Evolutionary conservation across 495 filamentous ascomycete species (phyloP).

Genomic region (Articulospora tetracladia): DNA sequence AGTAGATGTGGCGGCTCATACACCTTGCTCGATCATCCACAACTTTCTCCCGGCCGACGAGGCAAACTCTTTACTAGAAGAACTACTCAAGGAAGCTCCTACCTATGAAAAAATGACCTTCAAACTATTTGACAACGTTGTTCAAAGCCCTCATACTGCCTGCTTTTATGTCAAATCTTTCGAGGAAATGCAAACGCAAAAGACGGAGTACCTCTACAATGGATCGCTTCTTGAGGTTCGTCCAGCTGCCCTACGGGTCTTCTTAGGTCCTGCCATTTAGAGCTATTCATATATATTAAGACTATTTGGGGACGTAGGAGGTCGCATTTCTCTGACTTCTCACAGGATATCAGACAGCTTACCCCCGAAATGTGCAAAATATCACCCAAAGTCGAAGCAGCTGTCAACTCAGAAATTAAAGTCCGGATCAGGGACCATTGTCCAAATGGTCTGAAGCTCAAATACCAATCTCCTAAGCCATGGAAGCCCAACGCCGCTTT

Average conservation of each 20-base stretch:
- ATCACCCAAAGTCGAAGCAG: conserved; percentile 58
- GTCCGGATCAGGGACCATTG: conserved; percentile 56
- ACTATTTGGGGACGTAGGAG: too few species aligned
- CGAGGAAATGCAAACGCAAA: conserved; percentile 44
- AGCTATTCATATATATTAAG: too few species aligned
- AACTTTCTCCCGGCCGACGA: conserved; percentile 74
- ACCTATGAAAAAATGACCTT: conserved; percentile 72
- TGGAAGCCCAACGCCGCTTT: conserved; percentile 90
- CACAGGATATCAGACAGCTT: conserved; percentile 66
- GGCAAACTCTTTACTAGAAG: conserved; percentile 68
- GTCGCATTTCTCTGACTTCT: conserved; percentile 1
- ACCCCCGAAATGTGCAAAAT: conserved; percentile 67
- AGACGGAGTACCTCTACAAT: conserved; percentile 79
- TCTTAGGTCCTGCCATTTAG: too few species aligned
- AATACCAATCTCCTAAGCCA: conserved; percentile 62
- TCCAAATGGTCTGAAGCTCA: conserved; percentile 56
- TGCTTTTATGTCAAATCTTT: conserved; percentile 74
- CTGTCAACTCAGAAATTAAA: conserved; percentile 71
- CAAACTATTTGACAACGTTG: conserved; percentile 80
- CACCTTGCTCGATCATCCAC: conserved; percentile 87
- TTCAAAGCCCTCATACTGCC: conserved; percentile 75
- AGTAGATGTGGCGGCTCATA: conserved; percentile 70
- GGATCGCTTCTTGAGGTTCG: conserved; percentile 60
- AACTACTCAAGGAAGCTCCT: conserved; percentile 72
- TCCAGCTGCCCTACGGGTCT: not conserved